Evolutionary conservation across 2,329 filamentous ascomycete genomes (phyloP).

Genomic region (Exserohilum turcica): DNA sequence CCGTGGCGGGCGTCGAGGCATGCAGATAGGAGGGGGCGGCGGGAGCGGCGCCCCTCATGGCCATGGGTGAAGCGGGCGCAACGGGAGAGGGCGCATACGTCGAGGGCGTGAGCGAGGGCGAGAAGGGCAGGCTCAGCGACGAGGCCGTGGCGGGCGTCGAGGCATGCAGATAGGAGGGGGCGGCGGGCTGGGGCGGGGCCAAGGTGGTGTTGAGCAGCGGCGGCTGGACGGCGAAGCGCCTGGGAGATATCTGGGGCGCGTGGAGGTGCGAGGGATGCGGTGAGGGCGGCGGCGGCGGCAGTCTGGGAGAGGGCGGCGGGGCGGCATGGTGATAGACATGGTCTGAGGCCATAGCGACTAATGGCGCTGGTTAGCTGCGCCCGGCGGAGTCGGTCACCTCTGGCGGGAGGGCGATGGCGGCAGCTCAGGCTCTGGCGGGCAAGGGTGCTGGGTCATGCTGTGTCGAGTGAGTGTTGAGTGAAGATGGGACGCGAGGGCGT

Average conservation of each 20-base stretch:
- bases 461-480: conserved; percentile 11
- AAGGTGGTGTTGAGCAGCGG: conserved; percentile 50
- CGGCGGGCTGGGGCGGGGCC: conserved; percentile 40
- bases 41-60: conserved; percentile 35
- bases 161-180: conserved; percentile 39
- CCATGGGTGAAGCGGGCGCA: conserved; percentile 43
- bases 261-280: conserved; percentile 20
- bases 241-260: conserved; percentile 35
- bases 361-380: conserved; percentile 14
- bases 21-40: conserved; percentile 54
- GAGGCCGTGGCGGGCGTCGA: conserved; percentile 47
- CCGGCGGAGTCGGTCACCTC: conserved; percentile 23
- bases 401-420: conserved; percentile 10
- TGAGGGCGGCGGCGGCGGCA: conserved; percentile 28
- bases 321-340: conserved; percentile 12
- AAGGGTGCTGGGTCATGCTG: conserved; percentile 15
- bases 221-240: conserved; percentile 50
- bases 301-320: conserved; percentile 27
- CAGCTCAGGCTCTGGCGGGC: conserved; percentile 10
- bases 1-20: conserved; percentile 47
- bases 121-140: conserved; percentile 45
- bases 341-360: conserved; percentile 20
- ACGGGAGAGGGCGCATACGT: conserved; percentile 41
- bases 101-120: conserved; percentile 43
- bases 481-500: conserved; percentile 19